Evolutionary conservation across 768 basidiomycete genomes (phyloP), one percentile per base, ranked within the genome.

Genomic region (Auriscalpium microsporum): DNA sequence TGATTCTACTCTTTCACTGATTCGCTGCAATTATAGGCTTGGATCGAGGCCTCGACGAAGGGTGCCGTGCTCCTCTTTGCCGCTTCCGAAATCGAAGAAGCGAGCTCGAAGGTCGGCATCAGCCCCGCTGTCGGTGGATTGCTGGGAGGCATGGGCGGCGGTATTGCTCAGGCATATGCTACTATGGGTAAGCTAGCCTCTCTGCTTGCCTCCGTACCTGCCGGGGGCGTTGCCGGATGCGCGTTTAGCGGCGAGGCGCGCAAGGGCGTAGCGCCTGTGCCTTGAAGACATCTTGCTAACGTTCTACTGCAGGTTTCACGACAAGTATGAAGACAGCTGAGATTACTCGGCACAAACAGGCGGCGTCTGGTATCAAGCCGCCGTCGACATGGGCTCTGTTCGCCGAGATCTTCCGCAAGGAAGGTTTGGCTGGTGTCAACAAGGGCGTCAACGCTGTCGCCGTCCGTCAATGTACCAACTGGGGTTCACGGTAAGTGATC

Each of bases 251-350:
- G 28, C 28, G 28, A 28, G 28, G 28, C 28, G 28, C 28, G 5
- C 28, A 28, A 28, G 28, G 28, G 4, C 28, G 28, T 28, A 28
- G 28, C 45, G 28, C 44, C 19, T 28, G 38, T 44, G 13, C 16
- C 19, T 45, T 56, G 45, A 35, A 56, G 10, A 52, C 48, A 53
- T 37, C n/a, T 53, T 5, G 28, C 19, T 48, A 10, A 28, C 17
- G 10, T 28, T 48, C 8, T 14, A 47, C 53, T 37, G 42, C 62
- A 96, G 94, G 95, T 64, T 93, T 98, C 76, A 95, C 93, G 73
- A 97, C 95, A 45, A 96, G 93, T 72, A 99, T 99, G 96, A 99
- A 99, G 74, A 99, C 96, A 19, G 96, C 83, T 59, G 94, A 95
- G 72, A 98, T 98, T 62, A 97, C 94, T 48, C 86, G 94, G 63